Percentiles rank a stretch among this genome's conserved stretches.
Conservation (phyloP, 805 yeast genomes). For the Schwanniomyces occidentalis region DNA sequence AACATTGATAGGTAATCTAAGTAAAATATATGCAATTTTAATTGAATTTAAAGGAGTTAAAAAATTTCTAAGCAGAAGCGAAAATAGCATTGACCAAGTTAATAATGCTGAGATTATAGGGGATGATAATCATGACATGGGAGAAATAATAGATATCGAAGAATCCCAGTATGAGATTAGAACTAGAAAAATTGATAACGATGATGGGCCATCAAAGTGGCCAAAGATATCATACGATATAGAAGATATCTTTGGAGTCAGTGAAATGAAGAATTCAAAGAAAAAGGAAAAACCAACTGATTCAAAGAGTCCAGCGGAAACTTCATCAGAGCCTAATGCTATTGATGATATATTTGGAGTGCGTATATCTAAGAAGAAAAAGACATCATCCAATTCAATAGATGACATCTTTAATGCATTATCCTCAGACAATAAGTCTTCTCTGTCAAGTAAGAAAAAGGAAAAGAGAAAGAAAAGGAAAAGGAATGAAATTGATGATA, state of each 20-base stretch:
- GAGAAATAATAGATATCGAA: slow-evolving; percentile 25
- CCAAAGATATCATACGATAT: too few relatives aligned
- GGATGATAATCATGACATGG: slow-evolving; percentile 16
- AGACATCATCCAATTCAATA: too few relatives aligned
- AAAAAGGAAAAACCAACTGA: slow-evolving; percentile 12
- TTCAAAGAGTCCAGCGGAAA: not conserved
- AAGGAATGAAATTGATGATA: slow-evolving; percentile 68
- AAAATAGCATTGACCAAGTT: slow-evolving; percentile 15
- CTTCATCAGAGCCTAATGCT: slow-evolving; percentile 1
- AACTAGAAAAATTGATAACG: slow-evolving; percentile 2
- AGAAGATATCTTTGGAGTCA: slow-evolving; percentile 6
- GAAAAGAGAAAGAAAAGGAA: slow-evolving; percentile 43
- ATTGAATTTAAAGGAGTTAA: slow-evolving; percentile 18
- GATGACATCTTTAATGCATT: too few relatives aligned
- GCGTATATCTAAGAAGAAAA: slow-evolving; percentile 9
- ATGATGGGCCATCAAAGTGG: too few relatives aligned
- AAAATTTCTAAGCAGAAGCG: too few relatives aligned
- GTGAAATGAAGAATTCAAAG: too few relatives aligned
- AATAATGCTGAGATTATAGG: too few relatives aligned
- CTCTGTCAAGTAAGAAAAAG: too few relatives aligned
- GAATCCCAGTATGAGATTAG: slow-evolving; percentile 2
- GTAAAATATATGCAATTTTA: slow-evolving; percentile 40
- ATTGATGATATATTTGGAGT: slow-evolving; percentile 11
- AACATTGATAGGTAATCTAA: slow-evolving; percentile 57
- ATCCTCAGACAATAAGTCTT: too few relatives aligned